A percentile compares a stretch with the other conserved stretches of the same genome.
Conservation (phyloP, 176 grass and related monocot species). For the Oropetium thomaeum region DNA sequence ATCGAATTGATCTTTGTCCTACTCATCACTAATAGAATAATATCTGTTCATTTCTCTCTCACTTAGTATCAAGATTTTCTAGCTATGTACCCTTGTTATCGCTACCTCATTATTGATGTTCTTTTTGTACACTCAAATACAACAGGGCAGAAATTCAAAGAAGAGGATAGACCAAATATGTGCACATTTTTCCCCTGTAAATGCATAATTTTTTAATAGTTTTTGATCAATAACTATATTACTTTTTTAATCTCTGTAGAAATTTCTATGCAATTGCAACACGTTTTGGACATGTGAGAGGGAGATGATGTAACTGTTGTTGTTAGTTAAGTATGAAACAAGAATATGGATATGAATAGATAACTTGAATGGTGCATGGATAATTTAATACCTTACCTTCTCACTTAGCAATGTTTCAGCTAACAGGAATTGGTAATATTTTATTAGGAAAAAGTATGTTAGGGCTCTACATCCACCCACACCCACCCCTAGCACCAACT, state of each 20-base stretch:
- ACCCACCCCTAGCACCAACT: neutral
- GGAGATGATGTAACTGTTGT: slow-evolving; percentile 8
- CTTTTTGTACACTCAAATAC: neutral
- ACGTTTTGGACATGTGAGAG: neutral
- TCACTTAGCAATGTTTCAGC: neutral
- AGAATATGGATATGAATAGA: slow-evolving; percentile 12
- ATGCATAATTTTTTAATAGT: neutral
- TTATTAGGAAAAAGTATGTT: neutral
- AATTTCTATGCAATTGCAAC: neutral
- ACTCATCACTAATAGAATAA: neutral
- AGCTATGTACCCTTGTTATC: neutral
- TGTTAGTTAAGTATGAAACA: slow-evolving; percentile 3
- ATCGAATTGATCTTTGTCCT: slow-evolving; percentile 1
- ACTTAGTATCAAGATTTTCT: neutral
- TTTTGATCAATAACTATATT: slow-evolving; percentile 12
- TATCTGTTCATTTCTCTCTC: neutral
- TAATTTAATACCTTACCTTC: slow-evolving; percentile 2
- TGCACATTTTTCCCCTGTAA: neutral
- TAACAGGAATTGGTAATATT: neutral
- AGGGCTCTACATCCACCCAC: neutral
- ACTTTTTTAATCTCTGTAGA: neutral
- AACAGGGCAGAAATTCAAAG: neutral
- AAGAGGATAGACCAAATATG: neutral
- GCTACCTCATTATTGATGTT: neutral
- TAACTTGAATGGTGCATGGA: neutral